Evolutionary conservation across 2,329 filamentous ascomycete species (phyloP).

Genomic region (Phoma sp.): DNA sequence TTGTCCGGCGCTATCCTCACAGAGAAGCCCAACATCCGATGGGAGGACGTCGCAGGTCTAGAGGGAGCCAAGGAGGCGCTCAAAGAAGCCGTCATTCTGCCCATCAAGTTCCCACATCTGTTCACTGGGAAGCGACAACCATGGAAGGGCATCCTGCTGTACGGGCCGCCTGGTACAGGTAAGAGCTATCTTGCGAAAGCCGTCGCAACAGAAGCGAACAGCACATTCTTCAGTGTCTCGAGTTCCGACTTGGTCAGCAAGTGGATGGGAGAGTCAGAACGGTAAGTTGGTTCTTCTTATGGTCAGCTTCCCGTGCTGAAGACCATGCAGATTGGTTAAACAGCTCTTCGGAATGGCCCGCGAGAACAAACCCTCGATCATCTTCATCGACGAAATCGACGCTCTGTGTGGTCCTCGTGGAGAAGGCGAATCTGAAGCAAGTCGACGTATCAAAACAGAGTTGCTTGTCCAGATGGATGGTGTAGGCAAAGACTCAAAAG

Average conservation of each 20-base stretch:
- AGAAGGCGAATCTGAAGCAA: conserved; percentile 97
- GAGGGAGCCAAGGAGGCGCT: conserved; percentile 94
- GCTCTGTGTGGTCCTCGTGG: conserved; percentile 90
- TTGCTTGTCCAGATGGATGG: conserved; percentile 99
- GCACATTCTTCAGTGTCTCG: conserved; percentile 98
- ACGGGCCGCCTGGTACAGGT: conserved; percentile 94
- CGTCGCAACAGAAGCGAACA: conserved; percentile 97
- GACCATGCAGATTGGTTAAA: conserved; percentile 76
- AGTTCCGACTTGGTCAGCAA: conserved; percentile 97
- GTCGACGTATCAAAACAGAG: conserved; percentile 96
- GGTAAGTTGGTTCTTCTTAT: conserved; percentile 58
- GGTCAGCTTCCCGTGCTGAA: neutral
- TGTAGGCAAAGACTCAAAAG: conserved; percentile 92
- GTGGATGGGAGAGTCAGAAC: conserved; percentile 99
- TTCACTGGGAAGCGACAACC: conserved; percentile 96
- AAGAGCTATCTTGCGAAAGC: conserved; percentile 98
- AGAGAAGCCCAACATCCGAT: conserved; percentile 94
- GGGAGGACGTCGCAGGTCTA: conserved; percentile 96
- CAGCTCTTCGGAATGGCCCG: conserved; percentile 97
- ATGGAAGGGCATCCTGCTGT: conserved; percentile 97
- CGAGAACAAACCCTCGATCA: conserved; percentile 97
- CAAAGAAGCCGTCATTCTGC: conserved; percentile 96
- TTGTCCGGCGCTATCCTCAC: conserved; percentile 90
- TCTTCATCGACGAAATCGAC: conserved; percentile 98
- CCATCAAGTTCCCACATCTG: conserved; percentile 96